Evolutionary conservation across 2,329 filamentous ascomycete species (phyloP), one percentile per base, ranked within the genome.

Genomic region (Penicillium sp.): DNA sequence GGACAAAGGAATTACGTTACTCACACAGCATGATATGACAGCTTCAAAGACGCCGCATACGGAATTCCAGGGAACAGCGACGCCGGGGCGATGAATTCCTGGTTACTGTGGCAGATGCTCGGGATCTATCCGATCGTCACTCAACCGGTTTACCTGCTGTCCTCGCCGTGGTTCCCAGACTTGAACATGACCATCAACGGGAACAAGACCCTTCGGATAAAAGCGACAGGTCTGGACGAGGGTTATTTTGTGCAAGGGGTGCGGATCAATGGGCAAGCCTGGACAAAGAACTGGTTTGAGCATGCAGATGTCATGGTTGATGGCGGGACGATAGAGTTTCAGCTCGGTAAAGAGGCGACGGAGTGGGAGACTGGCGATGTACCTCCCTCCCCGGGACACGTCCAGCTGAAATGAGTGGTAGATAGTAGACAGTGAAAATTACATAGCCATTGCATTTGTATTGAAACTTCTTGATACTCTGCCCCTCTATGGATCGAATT

Each of bases 61-160:
- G 87, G 87, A 0, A 74, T 90, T 0, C 87, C 87, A 0, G 87
- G 87, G 0, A 90, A 90, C 70, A 85, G 81, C 36, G 87, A 90
- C 66, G 86, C 85, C 1, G 87, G 79, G 0, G 79, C 79, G 1
- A 65, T 82, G 58, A 78, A 80, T 39, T 78, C 75, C 40, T 82
- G 79, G 80, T 66, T 81, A 3, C 59, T 82, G 0, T 82, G 77
- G 75, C 75, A 80, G 52, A 76, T 82, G 66, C 58, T 82, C 0
- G 79, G 80, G 0, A 58, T 81, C 9, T 81, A 79, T 58, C 78
- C 78, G 0, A 68, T 81, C 2, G 76, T 78, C 21, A 79, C 77
- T 0, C 78, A 80, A 19, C 74, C 77, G 0, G 70, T 79, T 0
- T 81, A 81, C 60, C 67, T 81, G 3, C 63, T 80, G 1, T 73